Evolutionary conservation across 1,284 basidiomycete species (phyloP).

Genomic region (Apiotrichum veenhuisii): DNA sequence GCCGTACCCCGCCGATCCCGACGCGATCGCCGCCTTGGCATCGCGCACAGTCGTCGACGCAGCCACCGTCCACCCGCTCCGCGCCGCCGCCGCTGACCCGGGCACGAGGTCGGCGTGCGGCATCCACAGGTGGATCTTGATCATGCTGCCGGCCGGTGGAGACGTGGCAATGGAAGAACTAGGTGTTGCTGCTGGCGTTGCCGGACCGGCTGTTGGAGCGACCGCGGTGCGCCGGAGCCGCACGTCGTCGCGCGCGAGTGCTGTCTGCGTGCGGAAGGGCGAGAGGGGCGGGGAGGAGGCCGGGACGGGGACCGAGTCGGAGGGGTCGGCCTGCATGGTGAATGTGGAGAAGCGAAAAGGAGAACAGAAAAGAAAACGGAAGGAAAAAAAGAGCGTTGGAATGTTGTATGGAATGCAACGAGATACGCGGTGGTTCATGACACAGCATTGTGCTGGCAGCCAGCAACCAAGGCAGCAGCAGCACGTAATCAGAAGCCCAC

Average conservation of each 20-base stretch:
- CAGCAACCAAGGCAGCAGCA: too few relatives aligned
- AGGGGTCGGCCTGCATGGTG: constrained; percentile 20
- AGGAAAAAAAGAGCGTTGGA: not conserved
- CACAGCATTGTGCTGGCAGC: too few relatives aligned
- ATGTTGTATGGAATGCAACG: too few relatives aligned
- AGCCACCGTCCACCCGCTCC: constrained; percentile 16
- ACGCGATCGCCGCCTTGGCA: constrained; percentile 34
- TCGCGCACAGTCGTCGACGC: constrained; percentile 19
- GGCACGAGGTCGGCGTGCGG: constrained; percentile 30
- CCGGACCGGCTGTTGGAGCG: not conserved
- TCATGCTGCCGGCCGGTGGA: not conserved
- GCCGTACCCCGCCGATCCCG: constrained; percentile 30
- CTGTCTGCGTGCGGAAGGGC: constrained; percentile 1
- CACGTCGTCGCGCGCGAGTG: constrained; percentile 3
- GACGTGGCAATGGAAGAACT: too few relatives aligned
- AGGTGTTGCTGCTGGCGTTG: not conserved
- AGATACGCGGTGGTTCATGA: too few relatives aligned
- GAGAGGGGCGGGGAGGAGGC: constrained; percentile 11
- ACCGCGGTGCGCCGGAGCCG: constrained; percentile 3
- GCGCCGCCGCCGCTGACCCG: not conserved
- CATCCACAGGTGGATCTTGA: constrained; percentile 33
- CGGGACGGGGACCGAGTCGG: constrained; percentile 7
- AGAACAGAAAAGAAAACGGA: not conserved
- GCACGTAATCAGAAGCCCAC: too few relatives aligned
- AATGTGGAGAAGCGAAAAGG: not conserved